Evolutionary conservation across 148 eudicot species (phyloP), one percentile per base, ranked within the genome.

Genomic region (Fagopyrum tataricum): DNA sequence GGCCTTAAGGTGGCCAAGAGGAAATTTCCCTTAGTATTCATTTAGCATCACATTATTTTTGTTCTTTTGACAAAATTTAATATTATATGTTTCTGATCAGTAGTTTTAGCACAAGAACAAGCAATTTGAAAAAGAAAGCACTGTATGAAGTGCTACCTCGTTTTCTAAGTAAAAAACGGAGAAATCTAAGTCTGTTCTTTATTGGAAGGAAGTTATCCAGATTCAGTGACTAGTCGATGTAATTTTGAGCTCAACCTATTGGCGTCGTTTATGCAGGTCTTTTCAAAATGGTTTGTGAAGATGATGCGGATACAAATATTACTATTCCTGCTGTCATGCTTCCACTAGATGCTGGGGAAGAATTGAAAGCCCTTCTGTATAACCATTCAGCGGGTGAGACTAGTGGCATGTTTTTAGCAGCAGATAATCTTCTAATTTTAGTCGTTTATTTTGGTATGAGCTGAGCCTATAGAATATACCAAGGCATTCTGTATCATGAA

Each of bases 231-330:
- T 56, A 20, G 62, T 26, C 17, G 24, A 12, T 64, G 14, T 5
- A 37, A 64, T 31, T 64, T 37, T 13, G 5, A 31, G 44, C 53
- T 43, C 4, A 43, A 13, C 10, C 11, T 26, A 14, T 31, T 15
- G 12, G 4, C 0, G 18, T 70, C 31, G 20, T 76, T 72, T 64
- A 61, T 82, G 79, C 91, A 96, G 99, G 85, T 78, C 97, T 96
- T 70, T 92, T 96, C 80, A 96, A 96, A 80, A 96, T 96, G 99
- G 97, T 95, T 21, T 92, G 99, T 78, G 99, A 96, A 82, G 81
- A 84, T 73, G 92, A 91, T 74, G 85, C 94, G 59, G 85, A 88
- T 77, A 74, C 82, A 43, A 51, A 83, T 13, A 89, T 96, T 77
- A 74, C 83, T 74, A 96, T 96, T 69, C 96, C 99, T 52, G 88